Evolutionary conservation across 768 basidiomycete genomes (phyloP).

Genomic region (Royoungia palumana): DNA sequence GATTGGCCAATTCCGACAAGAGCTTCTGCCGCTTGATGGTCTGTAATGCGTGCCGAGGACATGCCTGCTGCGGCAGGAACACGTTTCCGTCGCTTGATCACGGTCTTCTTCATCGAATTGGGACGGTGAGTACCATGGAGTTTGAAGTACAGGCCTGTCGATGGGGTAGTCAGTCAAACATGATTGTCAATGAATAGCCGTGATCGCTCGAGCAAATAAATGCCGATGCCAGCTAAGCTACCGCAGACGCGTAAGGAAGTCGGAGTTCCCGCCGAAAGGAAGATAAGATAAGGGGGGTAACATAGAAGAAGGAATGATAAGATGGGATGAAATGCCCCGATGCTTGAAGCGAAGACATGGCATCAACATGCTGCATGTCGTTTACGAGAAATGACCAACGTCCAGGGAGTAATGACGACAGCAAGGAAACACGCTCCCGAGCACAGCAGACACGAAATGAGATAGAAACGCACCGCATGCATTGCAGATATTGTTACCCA

Average conservation of each 20-base stretch:
- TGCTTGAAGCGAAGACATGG: conserved; percentile 19
- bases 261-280: conserved; percentile 1
- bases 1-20: conserved; percentile 77
- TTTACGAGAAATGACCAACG: conserved; percentile 19
- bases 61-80: conserved; percentile 77
- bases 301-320: conserved; percentile 22
- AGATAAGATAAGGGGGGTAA: conserved; percentile 26
- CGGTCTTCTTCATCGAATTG: conserved; percentile 98
- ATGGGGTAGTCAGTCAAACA: conserved; percentile 17
- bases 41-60: conserved; percentile 56
- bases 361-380: conserved; percentile 21
- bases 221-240: neutral
- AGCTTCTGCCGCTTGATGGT: conserved; percentile 87
- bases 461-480: conserved; percentile 72
- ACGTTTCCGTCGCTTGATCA: conserved; percentile 97
- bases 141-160: conserved; percentile 92
- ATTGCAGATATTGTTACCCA: conserved; percentile 92
- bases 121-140: conserved; percentile 96
- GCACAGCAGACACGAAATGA: conserved; percentile 26
- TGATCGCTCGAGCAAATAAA: neutral
- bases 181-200: neutral
- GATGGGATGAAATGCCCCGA: conserved; percentile 10
- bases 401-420: conserved; percentile 9
- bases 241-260: conserved; percentile 14
- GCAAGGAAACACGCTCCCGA: conserved; percentile 20